Base-by-base conservation (phyloP, 2,329 filamentous ascomycete species). In the Penicillium sp. region DNA sequence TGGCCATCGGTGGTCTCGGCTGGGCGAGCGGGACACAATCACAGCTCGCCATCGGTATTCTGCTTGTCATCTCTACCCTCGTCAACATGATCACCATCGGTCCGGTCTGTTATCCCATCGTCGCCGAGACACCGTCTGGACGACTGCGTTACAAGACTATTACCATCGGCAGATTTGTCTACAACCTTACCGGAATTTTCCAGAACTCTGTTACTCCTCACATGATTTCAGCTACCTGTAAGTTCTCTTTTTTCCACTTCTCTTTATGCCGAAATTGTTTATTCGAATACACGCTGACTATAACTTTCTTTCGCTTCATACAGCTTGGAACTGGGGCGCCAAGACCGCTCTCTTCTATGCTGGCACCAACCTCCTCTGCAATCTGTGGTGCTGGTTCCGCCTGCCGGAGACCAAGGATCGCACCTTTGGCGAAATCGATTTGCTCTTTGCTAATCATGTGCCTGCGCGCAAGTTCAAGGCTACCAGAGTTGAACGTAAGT, bases 61-160 rank as follows among this genome's bases (percentile, higher is more conserved):
- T 85, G 59, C 73, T 85, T 9, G 77, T 85, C 47, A 69, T 82
- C 36, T 84, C 80, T 60, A 84, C 80, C 0, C 81, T 84, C 47
- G 72, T 81, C 16, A 85, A 85, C 69, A 82, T 82, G 73, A 79
- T 81, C 62, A 80, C 82, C 2, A 78, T 85, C 27, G 83, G 83
- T 0, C 82, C 83, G 0, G 78, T 82, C 6, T 83, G 80, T 19
- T 85, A 84, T 67, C 79, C 78, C 1, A 71, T 85, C 24, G 76
- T 84, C 19, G 80, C 82, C 0, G 83, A 85, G 66, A 76, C 83
- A 1, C 82, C 82, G 0, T 83, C 82, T 1, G 82, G 79, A 1
- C 75, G 83, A 14, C 75, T 85, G 71, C 81, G 82, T 1, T 81
- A 84, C 7, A 63, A 63, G 54, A 61, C 63, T 1, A 59, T 65